Conservation (phyloP, 306 rosid genomes). For the Dalbergia oliveri region DNA sequence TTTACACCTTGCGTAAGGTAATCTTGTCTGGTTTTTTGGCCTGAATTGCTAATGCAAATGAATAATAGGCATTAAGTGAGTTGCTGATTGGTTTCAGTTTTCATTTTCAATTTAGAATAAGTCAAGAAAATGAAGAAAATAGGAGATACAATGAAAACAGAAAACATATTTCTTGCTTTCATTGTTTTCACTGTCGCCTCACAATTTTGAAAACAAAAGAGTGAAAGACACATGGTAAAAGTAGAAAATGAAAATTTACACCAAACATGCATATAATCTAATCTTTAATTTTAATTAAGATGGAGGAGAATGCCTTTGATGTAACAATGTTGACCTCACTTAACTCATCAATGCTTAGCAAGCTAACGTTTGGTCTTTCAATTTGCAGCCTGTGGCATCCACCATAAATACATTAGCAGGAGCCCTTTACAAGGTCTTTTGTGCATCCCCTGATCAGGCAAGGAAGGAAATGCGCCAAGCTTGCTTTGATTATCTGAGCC, state of each 20-base stretch:
- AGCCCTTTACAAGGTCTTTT: constrained; percentile 91
- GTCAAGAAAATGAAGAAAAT: no score
- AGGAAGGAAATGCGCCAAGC: constrained; percentile 99
- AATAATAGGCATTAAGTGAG: constrained; percentile 18
- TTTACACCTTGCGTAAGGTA: constrained; percentile 95
- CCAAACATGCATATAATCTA: neutral
- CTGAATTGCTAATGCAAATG: neutral
- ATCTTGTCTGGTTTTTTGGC: neutral
- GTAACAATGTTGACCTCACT: no score
- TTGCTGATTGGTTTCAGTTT: neutral
- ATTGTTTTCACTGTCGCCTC: no score
- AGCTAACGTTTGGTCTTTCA: constrained; percentile 26
- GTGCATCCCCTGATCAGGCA: constrained; percentile 95
- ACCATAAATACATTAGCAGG: constrained; percentile 98
- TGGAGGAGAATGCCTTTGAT: constrained; percentile 7
- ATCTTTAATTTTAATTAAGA: neutral
- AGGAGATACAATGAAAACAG: no score
- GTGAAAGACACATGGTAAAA: no score
- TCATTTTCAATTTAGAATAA: no score
- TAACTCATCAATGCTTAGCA: constrained; percentile 1
- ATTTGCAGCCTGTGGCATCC: constrained; percentile 95
- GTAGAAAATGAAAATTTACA: no score
- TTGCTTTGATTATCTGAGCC: constrained; percentile 97
- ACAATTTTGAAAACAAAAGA: no score
- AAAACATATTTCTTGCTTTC: no score